Conservation (phyloP, 169 alveolate species). For the Miamiensis avidus region DNA sequence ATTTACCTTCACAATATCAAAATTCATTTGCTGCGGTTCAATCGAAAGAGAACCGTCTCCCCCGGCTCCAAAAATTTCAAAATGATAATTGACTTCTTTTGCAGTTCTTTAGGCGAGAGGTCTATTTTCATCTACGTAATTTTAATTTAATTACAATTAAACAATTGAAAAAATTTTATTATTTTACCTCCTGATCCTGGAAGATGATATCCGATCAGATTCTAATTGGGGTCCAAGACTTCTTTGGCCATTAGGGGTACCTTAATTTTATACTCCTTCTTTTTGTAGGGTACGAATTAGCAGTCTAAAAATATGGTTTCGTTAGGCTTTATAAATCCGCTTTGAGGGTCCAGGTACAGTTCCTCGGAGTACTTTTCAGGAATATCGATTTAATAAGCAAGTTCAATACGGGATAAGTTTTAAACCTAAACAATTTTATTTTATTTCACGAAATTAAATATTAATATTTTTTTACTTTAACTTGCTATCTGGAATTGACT, state of each 20-base stretch:
- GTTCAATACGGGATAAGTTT: conserved; percentile 69
- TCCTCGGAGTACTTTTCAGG: conserved; percentile 74
- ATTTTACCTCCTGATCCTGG: conserved; percentile 71
- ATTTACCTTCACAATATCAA: conserved; percentile 81
- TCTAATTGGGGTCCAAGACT: conserved; percentile 63
- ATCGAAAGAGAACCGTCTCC: conserved; percentile 76
- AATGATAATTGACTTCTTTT: conserved; percentile 52
- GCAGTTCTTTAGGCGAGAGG: conserved; percentile 46
- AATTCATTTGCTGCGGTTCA: conserved; percentile 65
- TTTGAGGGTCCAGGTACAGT: conserved; percentile 67
- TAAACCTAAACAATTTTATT: conserved; percentile 6
- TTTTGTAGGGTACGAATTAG: conserved; percentile 76
- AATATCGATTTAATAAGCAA: conserved; percentile 64
- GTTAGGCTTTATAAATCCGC: conserved; percentile 69
- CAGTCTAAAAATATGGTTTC: conserved; percentile 63
- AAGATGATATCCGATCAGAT: conserved; percentile 71
- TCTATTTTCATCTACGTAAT: conserved; percentile 4
- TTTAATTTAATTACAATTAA: conserved; percentile 21
- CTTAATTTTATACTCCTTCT: conserved; percentile 63
- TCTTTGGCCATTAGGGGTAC: conserved; percentile 66
- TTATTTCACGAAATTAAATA: background rate
- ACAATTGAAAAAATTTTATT: conserved; percentile 27
- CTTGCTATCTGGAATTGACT: conserved; percentile 72
- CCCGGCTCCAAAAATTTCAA: conserved; percentile 80
- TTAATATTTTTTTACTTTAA: conserved; percentile 37